Percentiles rank a stretch among this genome's conserved stretches.
Conservation (phyloP, 1,139 yeast species). For the Sugiyamaella grinbergsii region DNA sequence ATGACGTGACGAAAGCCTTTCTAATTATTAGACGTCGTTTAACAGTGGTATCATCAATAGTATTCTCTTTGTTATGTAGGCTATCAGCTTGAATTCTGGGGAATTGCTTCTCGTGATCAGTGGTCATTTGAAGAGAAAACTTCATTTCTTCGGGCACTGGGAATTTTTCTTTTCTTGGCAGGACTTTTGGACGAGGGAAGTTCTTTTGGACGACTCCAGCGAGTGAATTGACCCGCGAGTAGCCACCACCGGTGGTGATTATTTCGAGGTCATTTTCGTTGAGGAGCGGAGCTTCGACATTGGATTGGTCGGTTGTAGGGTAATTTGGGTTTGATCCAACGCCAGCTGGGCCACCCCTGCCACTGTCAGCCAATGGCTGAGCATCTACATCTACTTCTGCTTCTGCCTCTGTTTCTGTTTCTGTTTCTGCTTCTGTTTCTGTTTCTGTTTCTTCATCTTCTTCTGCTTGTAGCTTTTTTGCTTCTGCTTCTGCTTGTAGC, state of each 20-base stretch:
- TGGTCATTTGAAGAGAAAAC: constrained; percentile 20
- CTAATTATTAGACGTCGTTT: constrained; percentile 51
- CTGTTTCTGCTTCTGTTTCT: not conserved
- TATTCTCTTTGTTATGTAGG: constrained; percentile 21
- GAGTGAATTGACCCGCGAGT: constrained; percentile 18
- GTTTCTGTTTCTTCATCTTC: not conserved
- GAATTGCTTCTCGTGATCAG: constrained; percentile 8
- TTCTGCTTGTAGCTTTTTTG: not conserved
- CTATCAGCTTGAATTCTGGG: constrained; percentile 29
- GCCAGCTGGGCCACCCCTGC: not conserved
- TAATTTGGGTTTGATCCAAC: constrained; percentile 3
- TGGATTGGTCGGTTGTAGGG: not conserved
- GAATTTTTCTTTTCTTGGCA: constrained; percentile 34
- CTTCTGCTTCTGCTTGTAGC: not conserved
- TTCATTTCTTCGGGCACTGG: constrained; percentile 25
- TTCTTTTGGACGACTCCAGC: not conserved
- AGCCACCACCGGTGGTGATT: constrained; percentile 20
- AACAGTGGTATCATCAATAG: constrained; percentile 13
- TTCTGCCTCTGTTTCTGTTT: not conserved
- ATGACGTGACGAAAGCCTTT: constrained; percentile 56
- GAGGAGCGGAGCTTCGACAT: not conserved
- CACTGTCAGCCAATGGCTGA: not conserved
- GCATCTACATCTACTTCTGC: not conserved
- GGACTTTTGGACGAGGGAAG: constrained; percentile 15
- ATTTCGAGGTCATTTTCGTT: constrained; percentile 19